phyloP scores from a whole-genome alignment of 192 early-diverging fungal species.

The Podochytrium sp. region DNA sequence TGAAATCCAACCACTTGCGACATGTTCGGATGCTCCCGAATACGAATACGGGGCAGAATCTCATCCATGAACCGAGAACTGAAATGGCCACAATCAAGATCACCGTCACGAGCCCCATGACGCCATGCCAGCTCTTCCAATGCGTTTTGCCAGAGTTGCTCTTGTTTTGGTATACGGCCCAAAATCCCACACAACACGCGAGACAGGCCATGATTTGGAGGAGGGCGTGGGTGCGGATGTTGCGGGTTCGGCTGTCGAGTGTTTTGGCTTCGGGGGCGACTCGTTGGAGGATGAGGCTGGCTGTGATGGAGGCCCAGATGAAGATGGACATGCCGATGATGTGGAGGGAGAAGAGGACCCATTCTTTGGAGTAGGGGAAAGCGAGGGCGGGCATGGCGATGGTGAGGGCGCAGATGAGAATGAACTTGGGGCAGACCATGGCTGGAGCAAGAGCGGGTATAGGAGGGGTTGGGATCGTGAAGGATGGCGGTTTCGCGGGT shows the following conservation, averaged over 20 bases:
- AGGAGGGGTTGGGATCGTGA: too few relatives aligned
- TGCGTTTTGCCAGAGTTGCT: background rate
- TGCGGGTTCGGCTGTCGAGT: background rate
- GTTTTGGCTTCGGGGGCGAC: background rate
- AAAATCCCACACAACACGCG: slow-evolving; percentile 3
- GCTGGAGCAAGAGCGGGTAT: too few relatives aligned
- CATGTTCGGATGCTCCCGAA: background rate
- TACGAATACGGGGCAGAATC: background rate
- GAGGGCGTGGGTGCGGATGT: slow-evolving; percentile 7
- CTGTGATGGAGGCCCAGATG: background rate
- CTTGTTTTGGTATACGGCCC: slow-evolving; percentile 7
- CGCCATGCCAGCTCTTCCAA: slow-evolving; percentile 5
- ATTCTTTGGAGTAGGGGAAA: slow-evolving; percentile 3
- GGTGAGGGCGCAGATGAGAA: background rate
- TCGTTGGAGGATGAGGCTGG: background rate
- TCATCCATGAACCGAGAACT: background rate
- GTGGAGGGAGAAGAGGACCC: background rate
- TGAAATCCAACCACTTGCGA: background rate
- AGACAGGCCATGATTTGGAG: background rate
- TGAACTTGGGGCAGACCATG: background rate
- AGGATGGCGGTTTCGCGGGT: too few relatives aligned
- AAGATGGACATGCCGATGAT: background rate
- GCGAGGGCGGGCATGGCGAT: background rate
- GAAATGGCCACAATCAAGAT: background rate
- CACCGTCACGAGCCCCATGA: slow-evolving; percentile 1